Conservation (phyloP, 495 filamentous ascomycete species). For the Margaritispora aquatica region DNA sequence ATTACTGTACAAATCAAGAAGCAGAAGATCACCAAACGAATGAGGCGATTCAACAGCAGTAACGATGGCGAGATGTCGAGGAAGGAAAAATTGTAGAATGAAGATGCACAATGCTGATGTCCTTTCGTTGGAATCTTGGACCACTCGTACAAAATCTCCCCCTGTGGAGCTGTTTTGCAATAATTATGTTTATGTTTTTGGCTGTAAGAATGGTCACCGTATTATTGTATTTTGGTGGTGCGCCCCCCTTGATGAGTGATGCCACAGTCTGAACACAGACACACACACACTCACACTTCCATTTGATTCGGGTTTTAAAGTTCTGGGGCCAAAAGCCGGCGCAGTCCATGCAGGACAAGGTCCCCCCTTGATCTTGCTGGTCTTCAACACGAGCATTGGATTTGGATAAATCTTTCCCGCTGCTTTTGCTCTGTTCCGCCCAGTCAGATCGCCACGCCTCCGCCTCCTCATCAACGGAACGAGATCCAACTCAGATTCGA, state of each 20-base stretch:
- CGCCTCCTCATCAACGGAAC: neutral
- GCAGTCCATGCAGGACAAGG: neutral
- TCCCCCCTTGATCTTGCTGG: neutral
- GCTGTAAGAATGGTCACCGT: neutral
- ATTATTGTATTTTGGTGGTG: too few species aligned
- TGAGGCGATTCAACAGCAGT: slow-evolving; percentile 29
- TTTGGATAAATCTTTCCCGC: neutral
- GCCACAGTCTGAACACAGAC: neutral
- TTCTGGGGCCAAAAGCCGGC: neutral
- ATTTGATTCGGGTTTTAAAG: neutral
- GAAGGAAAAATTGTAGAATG: neutral
- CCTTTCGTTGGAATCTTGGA: neutral
- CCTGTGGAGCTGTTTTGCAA: neutral
- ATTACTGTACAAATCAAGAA: slow-evolving; percentile 28
- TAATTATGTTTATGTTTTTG: too few species aligned
- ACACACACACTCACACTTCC: neutral
- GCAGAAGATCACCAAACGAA: slow-evolving; percentile 41
- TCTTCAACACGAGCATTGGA: neutral
- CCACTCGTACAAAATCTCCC: neutral
- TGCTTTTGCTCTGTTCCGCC: neutral
- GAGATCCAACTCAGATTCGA: too few species aligned
- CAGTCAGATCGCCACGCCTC: neutral
- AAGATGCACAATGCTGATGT: neutral
- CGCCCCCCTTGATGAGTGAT: neutral
- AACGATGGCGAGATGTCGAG: slow-evolving; percentile 28